phyloP scores from a whole-genome alignment of 148 eudicot species.

The Fagopyrum tataricum region DNA sequence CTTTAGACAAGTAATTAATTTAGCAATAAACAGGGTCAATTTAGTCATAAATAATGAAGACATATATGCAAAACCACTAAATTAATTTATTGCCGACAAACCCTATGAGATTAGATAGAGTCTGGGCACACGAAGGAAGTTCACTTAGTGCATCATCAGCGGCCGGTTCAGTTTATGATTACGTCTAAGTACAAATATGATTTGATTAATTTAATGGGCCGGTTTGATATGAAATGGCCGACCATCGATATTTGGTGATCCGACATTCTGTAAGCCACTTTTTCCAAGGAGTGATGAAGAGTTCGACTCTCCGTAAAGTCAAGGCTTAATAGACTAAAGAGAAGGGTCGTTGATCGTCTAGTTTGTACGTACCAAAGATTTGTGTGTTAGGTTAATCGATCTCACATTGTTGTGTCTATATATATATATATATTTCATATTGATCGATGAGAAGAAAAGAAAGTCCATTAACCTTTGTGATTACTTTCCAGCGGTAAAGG shows the following conservation, averaged over 20 bases:
- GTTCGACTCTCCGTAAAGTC: background rate
- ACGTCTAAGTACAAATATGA: too few relatives aligned
- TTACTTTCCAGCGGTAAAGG: background rate
- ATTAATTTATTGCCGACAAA: background rate
- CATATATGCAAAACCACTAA: background rate
- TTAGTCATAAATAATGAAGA: background rate
- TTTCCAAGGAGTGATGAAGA: background rate
- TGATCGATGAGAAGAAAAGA: background rate
- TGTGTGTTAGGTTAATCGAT: too few relatives aligned
- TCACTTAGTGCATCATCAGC: too few relatives aligned
- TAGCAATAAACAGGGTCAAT: background rate
- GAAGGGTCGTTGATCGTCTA: too few relatives aligned
- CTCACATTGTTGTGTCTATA: background rate
- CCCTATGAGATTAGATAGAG: background rate
- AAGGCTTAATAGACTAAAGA: too few relatives aligned
- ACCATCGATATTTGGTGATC: background rate
- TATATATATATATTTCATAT: too few relatives aligned
- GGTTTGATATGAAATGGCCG: background rate
- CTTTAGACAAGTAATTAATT: background rate
- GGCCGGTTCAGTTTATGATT: too few relatives aligned
- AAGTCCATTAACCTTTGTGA: background rate
- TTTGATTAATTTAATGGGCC: too few relatives aligned
- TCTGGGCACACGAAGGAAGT: background rate
- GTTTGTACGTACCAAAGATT: too few relatives aligned
- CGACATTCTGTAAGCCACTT: background rate